These are phyloP conservation scores for Pythium brassicae DNA, from an alignment of 352 stramenopile species.

Conservation along the genomic window DNA sequence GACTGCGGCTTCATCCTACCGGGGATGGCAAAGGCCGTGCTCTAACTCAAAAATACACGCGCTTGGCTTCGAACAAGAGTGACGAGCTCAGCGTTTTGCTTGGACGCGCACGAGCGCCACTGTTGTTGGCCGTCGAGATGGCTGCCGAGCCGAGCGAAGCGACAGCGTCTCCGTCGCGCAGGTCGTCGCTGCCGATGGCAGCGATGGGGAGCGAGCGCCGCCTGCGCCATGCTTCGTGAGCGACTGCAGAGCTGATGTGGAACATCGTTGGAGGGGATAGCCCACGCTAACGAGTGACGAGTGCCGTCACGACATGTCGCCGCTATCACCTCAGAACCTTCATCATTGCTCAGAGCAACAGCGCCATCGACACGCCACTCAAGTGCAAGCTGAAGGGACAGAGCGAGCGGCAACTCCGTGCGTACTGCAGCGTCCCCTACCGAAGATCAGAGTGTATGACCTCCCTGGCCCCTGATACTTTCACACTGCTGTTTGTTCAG, in stretches of 20 bases:
- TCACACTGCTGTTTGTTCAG: neutral
- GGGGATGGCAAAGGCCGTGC: neutral
- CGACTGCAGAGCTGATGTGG: too few species aligned
- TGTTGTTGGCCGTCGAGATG: too few species aligned
- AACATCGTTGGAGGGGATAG: neutral
- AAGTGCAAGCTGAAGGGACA: neutral
- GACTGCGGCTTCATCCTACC: conserved; percentile 54
- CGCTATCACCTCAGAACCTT: conserved; percentile 1
- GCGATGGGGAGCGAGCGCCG: neutral
- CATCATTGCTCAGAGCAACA: neutral
- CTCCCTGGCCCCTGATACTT: neutral
- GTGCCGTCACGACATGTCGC: neutral
- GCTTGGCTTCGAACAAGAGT: too few species aligned
- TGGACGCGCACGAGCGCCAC: too few species aligned
- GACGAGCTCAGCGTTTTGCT: too few species aligned
- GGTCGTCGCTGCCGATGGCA: neutral
- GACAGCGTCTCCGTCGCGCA: neutral
- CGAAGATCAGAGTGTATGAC: too few species aligned
- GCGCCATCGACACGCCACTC: neutral
- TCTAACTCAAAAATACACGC: conserved; percentile 1
- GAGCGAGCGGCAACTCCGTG: conserved; percentile 7
- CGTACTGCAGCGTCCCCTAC: neutral
- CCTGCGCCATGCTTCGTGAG: conserved; percentile 12
- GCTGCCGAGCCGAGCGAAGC: too few species aligned
- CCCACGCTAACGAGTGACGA: neutral